Percentiles rank a stretch among this genome's conserved stretches.
phyloP scores from a whole-genome alignment of 768 basidiomycete species.

The Leccinum arenicola region DNA sequence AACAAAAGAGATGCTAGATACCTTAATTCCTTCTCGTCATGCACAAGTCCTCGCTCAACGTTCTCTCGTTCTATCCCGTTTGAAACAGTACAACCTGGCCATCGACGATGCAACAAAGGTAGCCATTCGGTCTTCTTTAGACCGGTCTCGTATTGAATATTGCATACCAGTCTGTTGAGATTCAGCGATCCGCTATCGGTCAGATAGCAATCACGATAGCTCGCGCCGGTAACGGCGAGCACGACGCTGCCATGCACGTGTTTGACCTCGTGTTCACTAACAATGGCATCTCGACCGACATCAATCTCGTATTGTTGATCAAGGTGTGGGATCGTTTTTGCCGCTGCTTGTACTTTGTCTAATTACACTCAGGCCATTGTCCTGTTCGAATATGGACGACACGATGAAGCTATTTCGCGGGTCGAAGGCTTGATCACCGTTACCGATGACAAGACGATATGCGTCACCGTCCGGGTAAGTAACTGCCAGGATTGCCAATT shows the following conservation, averaged over 20 bases:
- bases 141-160: neutral
- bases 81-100: neutral
- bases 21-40: neutral
- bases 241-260: neutral
- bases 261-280: slow-evolving; percentile 12
- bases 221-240: neutral
- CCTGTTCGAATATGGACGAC: slow-evolving; percentile 7
- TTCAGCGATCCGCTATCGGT: slow-evolving; percentile 5
- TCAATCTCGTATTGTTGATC: slow-evolving; percentile 7
- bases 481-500: accelerated
- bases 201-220: slow-evolving; percentile 9
- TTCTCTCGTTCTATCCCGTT: neutral
- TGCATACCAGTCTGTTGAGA: neutral
- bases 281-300: neutral
- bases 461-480: slow-evolving; percentile 4
- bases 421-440: slow-evolving; percentile 1
- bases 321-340: neutral
- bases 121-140: accelerated
- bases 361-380: slow-evolving; percentile 2
- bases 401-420: slow-evolving; percentile 6
- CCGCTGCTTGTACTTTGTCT: neutral
- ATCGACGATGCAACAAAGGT: slow-evolving; percentile 8
- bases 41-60: neutral
- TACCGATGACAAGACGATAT: neutral
- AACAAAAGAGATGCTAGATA: neutral